Conservation (phyloP, 2,329 filamentous ascomycete genomes). For the Aspergillus uvarum region DNA sequence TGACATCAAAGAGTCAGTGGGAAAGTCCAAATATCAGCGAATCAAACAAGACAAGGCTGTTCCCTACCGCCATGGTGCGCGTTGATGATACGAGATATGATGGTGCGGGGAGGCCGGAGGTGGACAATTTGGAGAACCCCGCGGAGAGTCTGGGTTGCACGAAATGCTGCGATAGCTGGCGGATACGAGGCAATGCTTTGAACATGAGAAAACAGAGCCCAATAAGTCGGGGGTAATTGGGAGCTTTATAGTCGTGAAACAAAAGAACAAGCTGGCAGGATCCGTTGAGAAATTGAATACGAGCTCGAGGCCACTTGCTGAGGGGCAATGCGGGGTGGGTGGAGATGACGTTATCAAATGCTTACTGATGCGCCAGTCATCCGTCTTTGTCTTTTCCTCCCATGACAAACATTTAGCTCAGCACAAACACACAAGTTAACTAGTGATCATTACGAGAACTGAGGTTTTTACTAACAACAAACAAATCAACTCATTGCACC, state of each 20-base stretch:
- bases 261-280: conserved; percentile 16
- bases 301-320: not conserved
- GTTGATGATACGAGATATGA: conserved; percentile 11
- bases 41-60: not conserved
- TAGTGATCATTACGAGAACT: too few relatives aligned
- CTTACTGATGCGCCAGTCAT: conserved; percentile 21
- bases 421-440: not conserved
- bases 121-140: conserved; percentile 15
- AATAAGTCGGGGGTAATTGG: conserved; percentile 4
- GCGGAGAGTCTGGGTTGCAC: conserved; percentile 16
- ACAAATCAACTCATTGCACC: too few relatives aligned
- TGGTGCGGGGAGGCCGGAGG: conserved; percentile 22
- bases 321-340: conserved; percentile 9
- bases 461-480: too few relatives aligned
- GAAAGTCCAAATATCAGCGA: not conserved
- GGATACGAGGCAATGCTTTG: conserved; percentile 21
- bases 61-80: conserved; percentile 38
- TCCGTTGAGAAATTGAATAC: conserved; percentile 9
- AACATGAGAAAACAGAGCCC: conserved; percentile 26
- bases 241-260: conserved; percentile 1
- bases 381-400: not conserved
- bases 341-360: conserved; percentile 12
- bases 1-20: not conserved
- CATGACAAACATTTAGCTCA: conserved; percentile 15
- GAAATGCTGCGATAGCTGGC: conserved; percentile 23